phyloP scores from a whole-genome alignment of 257 asterid species.

The Orobanche coerulescens region DNA sequence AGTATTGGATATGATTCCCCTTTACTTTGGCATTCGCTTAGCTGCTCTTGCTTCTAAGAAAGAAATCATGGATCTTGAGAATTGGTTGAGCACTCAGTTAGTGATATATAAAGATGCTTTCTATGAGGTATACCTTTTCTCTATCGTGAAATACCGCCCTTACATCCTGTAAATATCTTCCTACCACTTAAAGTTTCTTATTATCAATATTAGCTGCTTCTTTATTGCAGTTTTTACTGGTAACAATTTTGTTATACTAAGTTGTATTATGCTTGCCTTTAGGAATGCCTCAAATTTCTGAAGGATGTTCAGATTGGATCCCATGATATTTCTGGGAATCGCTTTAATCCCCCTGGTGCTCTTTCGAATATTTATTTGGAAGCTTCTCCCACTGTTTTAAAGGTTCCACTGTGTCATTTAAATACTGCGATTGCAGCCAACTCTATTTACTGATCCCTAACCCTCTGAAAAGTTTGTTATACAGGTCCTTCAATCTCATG shows the following conservation, averaged over 20 bases:
- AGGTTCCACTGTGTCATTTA: slow-evolving; percentile 39
- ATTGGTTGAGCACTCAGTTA: slow-evolving; percentile 64
- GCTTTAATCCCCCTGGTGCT: slow-evolving; percentile 46
- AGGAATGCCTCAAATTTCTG: slow-evolving; percentile 85
- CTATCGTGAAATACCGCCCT: neutral
- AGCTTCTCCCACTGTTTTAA: slow-evolving; percentile 58
- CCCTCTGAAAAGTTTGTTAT: slow-evolving; percentile 20
- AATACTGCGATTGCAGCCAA: slow-evolving; percentile 9
- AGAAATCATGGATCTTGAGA: slow-evolving; percentile 76
- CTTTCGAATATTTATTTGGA: slow-evolving; percentile 54
- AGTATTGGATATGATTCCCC: slow-evolving; percentile 74
- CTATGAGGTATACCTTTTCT: slow-evolving; percentile 48
- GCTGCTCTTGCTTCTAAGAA: slow-evolving; percentile 81
- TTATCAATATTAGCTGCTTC: neutral
- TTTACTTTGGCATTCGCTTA: slow-evolving; percentile 59
- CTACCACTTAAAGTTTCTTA: neutral
- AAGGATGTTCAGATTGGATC: slow-evolving; percentile 61
- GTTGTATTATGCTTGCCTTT: slow-evolving; percentile 24
- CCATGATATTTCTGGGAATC: slow-evolving; percentile 53
- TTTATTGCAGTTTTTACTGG: neutral
- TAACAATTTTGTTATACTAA: neutral
- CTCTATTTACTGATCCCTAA: neutral
- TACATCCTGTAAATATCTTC: neutral
- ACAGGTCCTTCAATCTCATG: slow-evolving; percentile 84
- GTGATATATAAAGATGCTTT: slow-evolving; percentile 54